These are phyloP conservation scores for Lentinula edodes DNA, from an alignment of 768 basidiomycete genomes.

Conservation along the genomic window DNA sequence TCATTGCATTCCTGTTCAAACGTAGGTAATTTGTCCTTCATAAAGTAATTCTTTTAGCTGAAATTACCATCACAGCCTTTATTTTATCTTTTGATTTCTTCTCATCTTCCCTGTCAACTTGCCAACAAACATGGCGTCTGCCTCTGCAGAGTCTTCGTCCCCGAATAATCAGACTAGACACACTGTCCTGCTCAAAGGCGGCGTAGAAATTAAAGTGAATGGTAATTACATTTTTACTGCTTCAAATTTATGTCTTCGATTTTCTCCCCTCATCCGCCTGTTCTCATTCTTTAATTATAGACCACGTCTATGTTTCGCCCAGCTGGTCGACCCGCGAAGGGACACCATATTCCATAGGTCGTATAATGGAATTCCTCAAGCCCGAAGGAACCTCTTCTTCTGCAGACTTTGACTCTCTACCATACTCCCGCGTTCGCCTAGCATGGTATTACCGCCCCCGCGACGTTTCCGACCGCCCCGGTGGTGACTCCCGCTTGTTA, in stretches of 20 bases:
- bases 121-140: constrained; percentile 2
- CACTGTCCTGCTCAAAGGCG: constrained; percentile 67
- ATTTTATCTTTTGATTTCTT: background rate
- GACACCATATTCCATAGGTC: constrained; percentile 91
- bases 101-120: background rate
- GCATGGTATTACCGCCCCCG: constrained; percentile 97
- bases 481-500: constrained; percentile 86
- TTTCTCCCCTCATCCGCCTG: background rate
- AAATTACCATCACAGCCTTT: background rate
- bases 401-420: constrained; percentile 59
- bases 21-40: background rate
- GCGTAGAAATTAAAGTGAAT: constrained; percentile 81
- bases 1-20: background rate
- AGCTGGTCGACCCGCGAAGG: constrained; percentile 90
- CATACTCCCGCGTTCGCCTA: constrained; percentile 79
- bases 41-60: background rate
- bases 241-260: constrained; percentile 21
- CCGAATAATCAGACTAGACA: background rate
- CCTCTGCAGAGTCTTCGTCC: background rate
- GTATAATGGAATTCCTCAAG: constrained; percentile 95
- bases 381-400: constrained; percentile 60
- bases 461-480: constrained; percentile 90
- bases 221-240: constrained; percentile 44
- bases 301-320: constrained; percentile 96
- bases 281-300: constrained; percentile 35